Evolutionary conservation across 2,329 filamentous ascomycete species (phyloP).

Genomic region (Hymenoscyphus scutula): DNA sequence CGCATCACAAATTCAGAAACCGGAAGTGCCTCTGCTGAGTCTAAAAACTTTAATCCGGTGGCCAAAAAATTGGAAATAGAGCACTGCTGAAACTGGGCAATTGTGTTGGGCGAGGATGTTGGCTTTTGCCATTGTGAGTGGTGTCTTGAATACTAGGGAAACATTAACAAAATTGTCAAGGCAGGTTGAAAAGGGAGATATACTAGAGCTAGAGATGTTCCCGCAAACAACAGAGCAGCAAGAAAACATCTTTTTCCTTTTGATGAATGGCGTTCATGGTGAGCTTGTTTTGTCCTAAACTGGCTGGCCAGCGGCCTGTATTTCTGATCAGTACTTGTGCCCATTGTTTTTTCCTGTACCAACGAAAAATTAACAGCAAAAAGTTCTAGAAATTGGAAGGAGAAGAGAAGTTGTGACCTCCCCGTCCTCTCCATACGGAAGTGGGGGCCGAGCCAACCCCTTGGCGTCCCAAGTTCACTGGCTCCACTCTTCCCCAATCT

Average conservation of each 20-base stretch:
- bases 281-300: neutral
- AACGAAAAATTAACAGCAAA: neutral
- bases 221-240: neutral
- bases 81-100: conserved; percentile 44
- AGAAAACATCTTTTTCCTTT: neutral
- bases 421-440: neutral
- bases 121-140: neutral
- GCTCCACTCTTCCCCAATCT: neutral
- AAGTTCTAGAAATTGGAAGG: neutral
- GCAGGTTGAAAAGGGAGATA: neutral
- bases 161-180: neutral
- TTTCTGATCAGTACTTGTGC: neutral
- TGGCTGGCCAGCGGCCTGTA: neutral
- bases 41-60: conserved; percentile 50
- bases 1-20: conserved; percentile 53
- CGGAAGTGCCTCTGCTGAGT: conserved; percentile 46
- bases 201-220: neutral
- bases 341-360: neutral
- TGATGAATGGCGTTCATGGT: neutral
- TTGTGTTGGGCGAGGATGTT: conserved; percentile 9
- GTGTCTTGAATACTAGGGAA: neutral
- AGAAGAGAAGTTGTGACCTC: too few species aligned
- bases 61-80: conserved; percentile 48
- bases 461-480: too few species aligned
- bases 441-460: neutral